These are phyloP conservation scores for Chamaecyparis obtusa DNA, from an alignment of 75 land plant genomes.

Conservation along the genomic window DNA sequence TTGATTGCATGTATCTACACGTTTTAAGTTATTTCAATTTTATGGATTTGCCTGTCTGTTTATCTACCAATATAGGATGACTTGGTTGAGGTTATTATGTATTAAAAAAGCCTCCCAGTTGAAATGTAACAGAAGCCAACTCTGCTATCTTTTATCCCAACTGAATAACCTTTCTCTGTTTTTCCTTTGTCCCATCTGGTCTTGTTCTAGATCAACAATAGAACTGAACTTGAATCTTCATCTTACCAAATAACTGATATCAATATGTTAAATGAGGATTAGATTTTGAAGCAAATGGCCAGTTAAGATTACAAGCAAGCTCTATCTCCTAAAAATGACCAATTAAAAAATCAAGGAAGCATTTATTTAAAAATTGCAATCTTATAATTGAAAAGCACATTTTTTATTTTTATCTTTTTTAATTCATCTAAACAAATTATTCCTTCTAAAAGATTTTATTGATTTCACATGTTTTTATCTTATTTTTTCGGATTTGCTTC, in stretches of 20 bases:
- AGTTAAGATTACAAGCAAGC: background rate
- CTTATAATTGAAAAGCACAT: too few species aligned
- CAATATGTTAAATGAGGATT: background rate
- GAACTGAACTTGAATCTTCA: too few species aligned
- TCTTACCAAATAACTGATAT: background rate
- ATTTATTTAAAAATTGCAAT: too few species aligned
- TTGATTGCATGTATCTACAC: too few species aligned
- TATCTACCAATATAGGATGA: background rate
- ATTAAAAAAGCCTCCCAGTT: background rate
- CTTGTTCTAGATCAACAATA: too few species aligned
- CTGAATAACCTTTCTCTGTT: background rate
- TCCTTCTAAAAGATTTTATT: too few species aligned
- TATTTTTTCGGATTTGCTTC: too few species aligned
- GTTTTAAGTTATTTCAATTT: too few species aligned
- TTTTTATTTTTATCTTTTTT: too few species aligned
- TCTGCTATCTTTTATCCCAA: background rate
- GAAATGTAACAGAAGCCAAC: background rate
- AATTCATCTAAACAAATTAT: too few species aligned
- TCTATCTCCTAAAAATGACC: background rate
- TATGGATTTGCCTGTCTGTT: background rate
- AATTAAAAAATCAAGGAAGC: too few species aligned
- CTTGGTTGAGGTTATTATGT: background rate
- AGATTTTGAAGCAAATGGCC: background rate
- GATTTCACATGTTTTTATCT: too few species aligned
- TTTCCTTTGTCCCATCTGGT: background rate